Evolutionary conservation across 164 flowering plant species (phyloP), one percentile per base, ranked within the genome.

Genomic region (Hamamelis virginiana): DNA sequence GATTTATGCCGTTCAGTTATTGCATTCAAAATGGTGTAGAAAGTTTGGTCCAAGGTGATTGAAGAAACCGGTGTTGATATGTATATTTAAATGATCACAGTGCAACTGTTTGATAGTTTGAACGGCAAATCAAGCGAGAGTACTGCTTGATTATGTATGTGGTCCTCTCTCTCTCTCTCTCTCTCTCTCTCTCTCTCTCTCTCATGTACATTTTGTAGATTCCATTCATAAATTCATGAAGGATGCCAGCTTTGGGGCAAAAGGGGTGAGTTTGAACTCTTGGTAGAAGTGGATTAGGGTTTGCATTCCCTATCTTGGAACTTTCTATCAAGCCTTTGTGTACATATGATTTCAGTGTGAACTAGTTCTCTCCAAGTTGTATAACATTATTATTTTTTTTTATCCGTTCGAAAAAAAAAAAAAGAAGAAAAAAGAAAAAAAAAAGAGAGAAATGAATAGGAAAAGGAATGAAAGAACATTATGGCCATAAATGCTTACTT

Each of bases 141-240:
- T 22, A 18, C 9, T 12, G 4, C 12, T 26, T 3, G 9, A 21
- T 53, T 3, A 8, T 19, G n/a, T n/a, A n/a, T n/a, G n/a, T n/a
- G n/a, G n/a, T n/a, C n/a, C 33, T 56, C 9, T 62, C 43, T 51
- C 19, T 12, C 5, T 27, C 25, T 41, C 26, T 23, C 27, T 19
- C 33, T 56, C 9, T 62, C 43, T 51, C 19, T 12, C 5, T 27
- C 25, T 41, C 26, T 23, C 27, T 47, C 65, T 56, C 51, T 28
- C 48, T 0, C 22, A 41, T 72, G 73, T 68, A 63, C 55, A 71
- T 68, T 65, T 47, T 72, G 79, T 69, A 76, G 18, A 67, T 69
- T 23, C 65, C 63, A 62, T 61, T 58, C 45, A 11, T 63, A 66
- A 71, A 62, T 63, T 67, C 62, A 45, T 71, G 41, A 56, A 45